These are phyloP conservation scores for Ustilago curta DNA, from an alignment of 1,284 basidiomycete species.

Conservation along the genomic window DNA sequence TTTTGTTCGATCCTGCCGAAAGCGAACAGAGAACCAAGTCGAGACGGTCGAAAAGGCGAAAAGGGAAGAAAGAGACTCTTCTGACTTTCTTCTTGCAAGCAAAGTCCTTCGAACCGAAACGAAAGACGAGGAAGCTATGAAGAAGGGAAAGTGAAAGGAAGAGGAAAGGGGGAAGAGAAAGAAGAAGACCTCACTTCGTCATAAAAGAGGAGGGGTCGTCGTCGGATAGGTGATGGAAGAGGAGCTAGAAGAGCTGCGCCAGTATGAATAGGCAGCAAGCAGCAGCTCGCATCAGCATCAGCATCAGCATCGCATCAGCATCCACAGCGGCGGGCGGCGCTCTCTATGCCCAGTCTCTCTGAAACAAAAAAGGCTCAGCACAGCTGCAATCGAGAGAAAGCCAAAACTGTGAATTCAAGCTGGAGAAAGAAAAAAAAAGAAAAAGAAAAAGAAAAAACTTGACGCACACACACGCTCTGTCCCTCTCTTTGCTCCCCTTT, in stretches of 20 bases:
- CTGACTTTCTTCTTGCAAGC: slow-evolving; percentile 26
- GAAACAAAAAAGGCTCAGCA: not conserved
- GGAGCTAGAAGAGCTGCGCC: not conserved
- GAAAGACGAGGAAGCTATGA: slow-evolving; percentile 24
- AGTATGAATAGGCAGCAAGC: not conserved
- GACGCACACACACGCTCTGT: slow-evolving; percentile 1
- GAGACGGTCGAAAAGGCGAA: slow-evolving; percentile 14
- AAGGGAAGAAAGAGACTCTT: slow-evolving; percentile 12
- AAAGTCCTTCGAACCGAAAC: slow-evolving; percentile 22
- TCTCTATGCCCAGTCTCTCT: not conserved
- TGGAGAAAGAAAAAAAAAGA: not conserved
- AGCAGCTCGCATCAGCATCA: slow-evolving; percentile 2
- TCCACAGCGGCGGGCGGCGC: slow-evolving; percentile 6
- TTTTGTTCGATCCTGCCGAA: slow-evolving; percentile 15
- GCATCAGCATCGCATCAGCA: slow-evolving; percentile 13
- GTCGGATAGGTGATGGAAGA: slow-evolving; percentile 21
- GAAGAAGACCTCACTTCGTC: slow-evolving; percentile 39
- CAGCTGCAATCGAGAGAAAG: slow-evolving; percentile 8
- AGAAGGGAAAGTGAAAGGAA: slow-evolving; percentile 19
- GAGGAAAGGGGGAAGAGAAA: slow-evolving; percentile 13
- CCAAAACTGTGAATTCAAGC: not conserved
- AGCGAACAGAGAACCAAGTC: slow-evolving; percentile 23
- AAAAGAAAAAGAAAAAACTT: not conserved
- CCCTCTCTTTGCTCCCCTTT: not conserved
- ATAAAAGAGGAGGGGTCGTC: slow-evolving; percentile 33